phyloP scores from a whole-genome alignment of 2,329 filamentous ascomycete genomes.

The Sphaerulina populicola region DNA sequence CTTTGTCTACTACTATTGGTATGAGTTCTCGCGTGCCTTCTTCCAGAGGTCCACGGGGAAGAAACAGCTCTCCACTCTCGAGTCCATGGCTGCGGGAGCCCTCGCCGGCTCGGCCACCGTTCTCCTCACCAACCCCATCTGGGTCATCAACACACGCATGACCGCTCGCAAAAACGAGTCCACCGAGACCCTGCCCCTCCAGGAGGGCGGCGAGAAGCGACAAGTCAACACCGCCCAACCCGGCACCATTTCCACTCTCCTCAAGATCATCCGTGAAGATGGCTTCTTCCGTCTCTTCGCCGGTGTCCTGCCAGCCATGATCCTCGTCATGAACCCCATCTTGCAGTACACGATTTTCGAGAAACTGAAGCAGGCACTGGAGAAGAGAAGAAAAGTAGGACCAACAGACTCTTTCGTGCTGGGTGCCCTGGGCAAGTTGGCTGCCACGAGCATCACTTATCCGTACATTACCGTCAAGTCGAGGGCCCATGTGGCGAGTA shows the following conservation, averaged over 20 bases:
- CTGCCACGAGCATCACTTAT: constrained; percentile 90
- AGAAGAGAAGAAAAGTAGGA: constrained; percentile 68
- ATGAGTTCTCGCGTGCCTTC: constrained; percentile 86
- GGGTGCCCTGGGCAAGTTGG: constrained; percentile 85
- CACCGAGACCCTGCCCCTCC: constrained; percentile 31
- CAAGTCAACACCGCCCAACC: constrained; percentile 47
- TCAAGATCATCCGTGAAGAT: constrained; percentile 73
- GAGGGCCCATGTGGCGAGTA: constrained; percentile 83
- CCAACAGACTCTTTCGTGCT: constrained; percentile 83
- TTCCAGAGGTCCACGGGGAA: constrained; percentile 71
- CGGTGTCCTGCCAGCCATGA: constrained; percentile 82
- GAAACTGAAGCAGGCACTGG: constrained; percentile 86
- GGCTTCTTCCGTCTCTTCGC: constrained; percentile 79
- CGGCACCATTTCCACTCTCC: constrained; percentile 71
- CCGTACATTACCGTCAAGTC: constrained; percentile 99
- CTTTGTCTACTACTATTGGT: constrained; percentile 99
- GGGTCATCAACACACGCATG: constrained; percentile 98
- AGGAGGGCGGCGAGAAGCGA: constrained; percentile 35
- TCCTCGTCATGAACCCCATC: constrained; percentile 96
- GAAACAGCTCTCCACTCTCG: constrained; percentile 77
- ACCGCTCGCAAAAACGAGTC: constrained; percentile 69
- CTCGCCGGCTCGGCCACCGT: constrained; percentile 91
- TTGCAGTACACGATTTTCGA: constrained; percentile 98
- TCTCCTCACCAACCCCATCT: constrained; percentile 94
- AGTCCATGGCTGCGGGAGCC: constrained; percentile 91